Evolutionary conservation across 305 asterid genomes (phyloP), one percentile per base, ranked within the genome.

Genomic region (Rubia peregrina): DNA sequence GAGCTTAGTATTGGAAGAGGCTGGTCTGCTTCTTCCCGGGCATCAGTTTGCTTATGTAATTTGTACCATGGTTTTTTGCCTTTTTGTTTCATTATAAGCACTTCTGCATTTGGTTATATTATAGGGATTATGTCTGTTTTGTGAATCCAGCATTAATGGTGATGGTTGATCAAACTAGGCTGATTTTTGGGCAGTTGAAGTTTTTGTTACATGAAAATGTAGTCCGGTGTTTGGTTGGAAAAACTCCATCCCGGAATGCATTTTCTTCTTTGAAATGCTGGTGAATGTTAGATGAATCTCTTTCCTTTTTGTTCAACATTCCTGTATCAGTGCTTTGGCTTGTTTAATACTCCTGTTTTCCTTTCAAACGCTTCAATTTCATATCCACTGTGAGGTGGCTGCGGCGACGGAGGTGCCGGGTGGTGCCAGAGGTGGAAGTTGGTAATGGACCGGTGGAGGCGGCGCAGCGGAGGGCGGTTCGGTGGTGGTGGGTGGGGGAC

Each of bases 11-110:
- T 79, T 91, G 80, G 68, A n/a, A 64, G 83, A 82, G 74, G 81
- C 88, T 60, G 83, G 81, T 64, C 79, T 67, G 43, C 74, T 91
- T 76, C 91, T 91, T 77, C 86, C 89, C 38, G 96, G 95, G 5
- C 94, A 89, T 77, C 73, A 82, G 14, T 88, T 83, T 82, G 96
- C 96, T 76, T 89, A 95, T 78, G 95, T 89, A 80, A 85, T 95
- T 83, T 19, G 17, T 51, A 17, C 17, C 17, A 60, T 60, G 64
- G 65, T 6, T 10, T 6, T 61, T 26, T 60, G 38, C 0, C n/a
- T n/a, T 17, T 51, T 16, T 51, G 14, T 13, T 10, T 51, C 21
- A 13, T 51, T 36, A 8, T 61, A 12, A 36, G 44, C 14, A 30
- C 24, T 63, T 38, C n/a, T n/a, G n/a, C n/a, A n/a, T n/a, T n/a